Percentiles rank a stretch among this genome's conserved stretches.
Conservation (phyloP, 169 alveolate species). For the Eimeria necatrix region DNA sequence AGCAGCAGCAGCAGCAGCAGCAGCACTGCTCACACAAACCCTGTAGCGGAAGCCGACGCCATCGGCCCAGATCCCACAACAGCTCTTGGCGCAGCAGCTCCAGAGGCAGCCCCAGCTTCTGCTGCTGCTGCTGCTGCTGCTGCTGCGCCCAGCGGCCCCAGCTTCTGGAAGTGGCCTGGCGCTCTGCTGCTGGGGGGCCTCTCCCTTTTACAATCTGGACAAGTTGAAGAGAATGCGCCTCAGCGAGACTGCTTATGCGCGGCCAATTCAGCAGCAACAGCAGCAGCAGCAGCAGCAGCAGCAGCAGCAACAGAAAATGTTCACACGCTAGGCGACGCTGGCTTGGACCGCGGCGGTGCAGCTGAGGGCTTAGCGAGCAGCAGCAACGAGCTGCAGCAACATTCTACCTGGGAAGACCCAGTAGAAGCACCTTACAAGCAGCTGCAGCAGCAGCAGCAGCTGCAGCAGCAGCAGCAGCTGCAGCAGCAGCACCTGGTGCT, state of each 20-base stretch:
- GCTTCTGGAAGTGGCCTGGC: slow-evolving; percentile 71
- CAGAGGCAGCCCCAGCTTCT: not conserved
- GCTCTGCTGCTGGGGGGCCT: slow-evolving; percentile 39
- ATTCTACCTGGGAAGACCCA: not conserved
- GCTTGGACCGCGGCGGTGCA: not conserved
- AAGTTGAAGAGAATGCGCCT: not conserved
- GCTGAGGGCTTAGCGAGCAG: not conserved
- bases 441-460: not conserved
- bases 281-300: slow-evolving; percentile 19
- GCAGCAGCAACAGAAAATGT: slow-evolving; percentile 22
- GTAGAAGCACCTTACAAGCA: not conserved
- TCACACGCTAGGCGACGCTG: not conserved
- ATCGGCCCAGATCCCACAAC: not conserved
- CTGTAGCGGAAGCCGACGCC: not conserved
- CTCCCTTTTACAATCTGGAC: not conserved
- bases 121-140: slow-evolving; percentile 16
- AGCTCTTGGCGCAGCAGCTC: not conserved
- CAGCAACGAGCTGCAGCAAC: not conserved
- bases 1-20: not conserved
- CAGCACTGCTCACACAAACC: no score
- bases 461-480: slow-evolving; percentile 31
- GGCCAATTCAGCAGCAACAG: slow-evolving; percentile 20
- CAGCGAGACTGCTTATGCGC: not conserved
- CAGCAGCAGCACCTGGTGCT: slow-evolving; percentile 40
- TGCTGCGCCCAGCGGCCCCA: not conserved